Conservation (phyloP, 2,329 filamentous ascomycete genomes). For the Botrytis galanthina region DNA sequence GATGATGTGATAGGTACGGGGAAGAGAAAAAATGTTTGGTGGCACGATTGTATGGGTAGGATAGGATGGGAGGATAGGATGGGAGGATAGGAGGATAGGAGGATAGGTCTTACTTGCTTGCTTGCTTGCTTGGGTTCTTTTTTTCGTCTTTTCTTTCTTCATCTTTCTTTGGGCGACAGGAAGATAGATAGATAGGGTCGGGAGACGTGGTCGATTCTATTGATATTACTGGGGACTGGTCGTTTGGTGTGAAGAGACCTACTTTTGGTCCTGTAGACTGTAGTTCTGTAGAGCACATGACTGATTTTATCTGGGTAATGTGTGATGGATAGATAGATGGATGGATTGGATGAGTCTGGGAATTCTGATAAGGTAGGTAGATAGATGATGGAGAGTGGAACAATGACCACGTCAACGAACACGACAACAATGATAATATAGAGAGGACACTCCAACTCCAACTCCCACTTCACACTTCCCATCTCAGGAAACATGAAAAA, state of each 20-base stretch:
- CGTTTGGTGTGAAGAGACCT: not conserved
- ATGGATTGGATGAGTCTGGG: not conserved
- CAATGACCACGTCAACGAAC: conserved; percentile 5
- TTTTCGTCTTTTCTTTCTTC: not conserved
- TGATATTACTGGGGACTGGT: not conserved
- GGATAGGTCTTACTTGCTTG: not conserved
- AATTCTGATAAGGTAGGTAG: not conserved
- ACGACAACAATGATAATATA: not conserved
- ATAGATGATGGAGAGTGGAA: conserved; percentile 1
- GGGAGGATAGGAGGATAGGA: too few species aligned
- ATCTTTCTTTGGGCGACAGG: not conserved
- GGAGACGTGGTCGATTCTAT: not conserved
- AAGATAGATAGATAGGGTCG: not conserved
- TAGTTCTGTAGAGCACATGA: not conserved
- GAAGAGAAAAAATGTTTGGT: not conserved
- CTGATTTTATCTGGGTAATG: not conserved
- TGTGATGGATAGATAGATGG: not conserved
- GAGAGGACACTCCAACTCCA: not conserved
- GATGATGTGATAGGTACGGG: not conserved
- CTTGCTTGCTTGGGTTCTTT: not conserved
- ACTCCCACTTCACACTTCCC: not conserved
- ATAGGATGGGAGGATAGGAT: too few species aligned
- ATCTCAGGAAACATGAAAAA: not conserved
- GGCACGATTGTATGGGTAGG: not conserved
- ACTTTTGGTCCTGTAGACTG: not conserved